Evolutionary conservation across 1,284 basidiomycete genomes (phyloP), one percentile per base, ranked within the genome.

Genomic region (Cutaneotrichosporon arboriforme): DNA sequence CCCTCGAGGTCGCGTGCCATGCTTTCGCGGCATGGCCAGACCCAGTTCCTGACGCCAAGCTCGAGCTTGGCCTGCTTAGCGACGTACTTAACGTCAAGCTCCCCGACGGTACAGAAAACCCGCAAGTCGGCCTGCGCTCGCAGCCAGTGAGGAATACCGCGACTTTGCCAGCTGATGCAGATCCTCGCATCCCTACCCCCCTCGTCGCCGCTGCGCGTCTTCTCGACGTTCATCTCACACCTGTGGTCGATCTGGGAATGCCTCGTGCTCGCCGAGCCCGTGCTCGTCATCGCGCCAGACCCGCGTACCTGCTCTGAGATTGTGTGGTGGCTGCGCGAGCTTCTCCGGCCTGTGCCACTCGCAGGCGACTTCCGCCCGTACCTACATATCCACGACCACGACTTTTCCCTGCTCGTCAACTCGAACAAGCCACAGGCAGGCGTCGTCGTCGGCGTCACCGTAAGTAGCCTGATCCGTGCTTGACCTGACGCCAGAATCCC

Each of bases 201-300:
- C 0, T 81, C 86, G 7, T 70, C 87, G 0, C 85, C 87, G 1
- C 68, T 96, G 15, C 75, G 80, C 18, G 79, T 89, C 0, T 87
- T 94, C 59, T 84, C 86, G 64, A 81, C 85, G 1, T 84, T 85
- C 48, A 69, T 94, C 15, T 77, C 85, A 0, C 83, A 91, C 49
- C 69, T 94, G n/a, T 92, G 90, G 88, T 87, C 90, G 2, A 81
- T 96, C 50, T 96, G 92, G 91, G 91, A 96, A 72, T 90, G 90
- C 54, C 76, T 94, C 1, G 79, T 93, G 0, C 78, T 96, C 8
- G 87, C 85, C 55, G 91, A 96, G 66, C 92, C 93, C 0, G 80
- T 98, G 8, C 76, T 97, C 4, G 79, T 97, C 17, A 93, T 88
- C 59, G 89, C 86, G 2, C 76, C 83, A 0, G 90, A 91, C 10